Evolutionary conservation across 495 filamentous ascomycete species (phyloP).

Genomic region (Rhizodiscina lignyota): DNA sequence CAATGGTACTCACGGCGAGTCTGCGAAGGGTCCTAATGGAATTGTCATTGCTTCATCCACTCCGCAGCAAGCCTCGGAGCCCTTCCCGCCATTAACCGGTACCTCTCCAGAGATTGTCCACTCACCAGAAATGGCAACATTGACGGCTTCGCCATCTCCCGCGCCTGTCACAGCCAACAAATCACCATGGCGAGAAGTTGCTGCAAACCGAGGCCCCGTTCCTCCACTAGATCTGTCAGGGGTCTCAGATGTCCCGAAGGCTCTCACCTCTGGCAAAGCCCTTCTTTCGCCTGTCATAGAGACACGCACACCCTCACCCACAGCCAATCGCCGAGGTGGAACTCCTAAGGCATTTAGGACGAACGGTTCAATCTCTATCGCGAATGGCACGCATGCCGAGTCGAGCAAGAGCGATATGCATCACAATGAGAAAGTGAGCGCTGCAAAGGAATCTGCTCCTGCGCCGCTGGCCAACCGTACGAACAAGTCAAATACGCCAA

Average conservation of each 20-base stretch:
- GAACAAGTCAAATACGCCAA: neutral
- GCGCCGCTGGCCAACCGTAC: neutral
- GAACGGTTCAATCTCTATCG: constrained; percentile 4
- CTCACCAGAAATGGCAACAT: neutral
- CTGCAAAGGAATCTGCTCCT: no score
- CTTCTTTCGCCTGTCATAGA: constrained; percentile 30
- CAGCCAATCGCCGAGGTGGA: constrained; percentile 13
- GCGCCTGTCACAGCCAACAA: neutral
- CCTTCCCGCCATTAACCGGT: no score
- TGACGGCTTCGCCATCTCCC: no score
- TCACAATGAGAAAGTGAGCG: no score
- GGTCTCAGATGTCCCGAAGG: neutral
- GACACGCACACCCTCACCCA: constrained; percentile 28
- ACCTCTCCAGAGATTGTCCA: neutral
- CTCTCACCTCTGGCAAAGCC: no score
- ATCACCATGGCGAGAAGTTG: no score
- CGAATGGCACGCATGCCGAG: neutral
- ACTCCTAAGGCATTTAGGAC: constrained; percentile 1
- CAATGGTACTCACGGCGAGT: neutral
- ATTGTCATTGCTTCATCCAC: neutral
- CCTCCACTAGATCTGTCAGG: neutral
- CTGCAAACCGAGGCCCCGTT: neutral
- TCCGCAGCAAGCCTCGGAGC: neutral
- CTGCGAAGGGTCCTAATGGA: neutral
- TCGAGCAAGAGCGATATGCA: neutral